phyloP scores from a whole-genome alignment of 176 grass and related monocot species.

The Eleusine coracana region DNA sequence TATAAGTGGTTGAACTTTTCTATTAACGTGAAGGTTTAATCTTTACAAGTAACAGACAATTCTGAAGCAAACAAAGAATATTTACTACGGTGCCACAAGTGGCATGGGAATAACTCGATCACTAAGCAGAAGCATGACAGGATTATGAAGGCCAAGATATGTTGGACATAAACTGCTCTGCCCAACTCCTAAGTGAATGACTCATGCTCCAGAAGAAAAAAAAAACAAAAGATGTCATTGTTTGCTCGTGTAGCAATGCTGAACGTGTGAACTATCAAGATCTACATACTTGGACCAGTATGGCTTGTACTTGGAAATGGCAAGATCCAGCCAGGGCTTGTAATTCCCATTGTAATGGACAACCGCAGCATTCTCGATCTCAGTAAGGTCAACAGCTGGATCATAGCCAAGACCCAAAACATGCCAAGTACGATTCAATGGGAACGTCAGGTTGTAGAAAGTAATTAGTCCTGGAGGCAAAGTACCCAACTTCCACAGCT shows the following conservation, averaged over 20 bases:
- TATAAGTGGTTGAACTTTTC: not conserved
- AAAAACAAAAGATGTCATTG: slow-evolving; percentile 32
- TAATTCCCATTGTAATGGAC: slow-evolving; percentile 98
- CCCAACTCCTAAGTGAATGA: slow-evolving; percentile 19
- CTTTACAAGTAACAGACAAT: slow-evolving; percentile 23
- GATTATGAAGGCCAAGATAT: slow-evolving; percentile 25
- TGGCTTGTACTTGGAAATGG: slow-evolving; percentile 82
- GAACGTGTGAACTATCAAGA: slow-evolving; percentile 66
- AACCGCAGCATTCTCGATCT: slow-evolving; percentile 77
- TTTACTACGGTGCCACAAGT: slow-evolving; percentile 5
- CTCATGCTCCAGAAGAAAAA: slow-evolving; percentile 6
- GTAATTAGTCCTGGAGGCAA: slow-evolving; percentile 92
- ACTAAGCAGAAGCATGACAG: slow-evolving; percentile 11
- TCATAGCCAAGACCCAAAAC: slow-evolving; percentile 96
- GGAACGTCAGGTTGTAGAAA: slow-evolving; percentile 96
- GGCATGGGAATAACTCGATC: slow-evolving; percentile 3
- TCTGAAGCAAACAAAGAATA: slow-evolving; percentile 20
- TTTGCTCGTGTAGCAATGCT: slow-evolving; percentile 58
- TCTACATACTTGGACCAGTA: slow-evolving; percentile 93
- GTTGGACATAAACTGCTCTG: slow-evolving; percentile 24
- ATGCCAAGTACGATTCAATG: slow-evolving; percentile 84
- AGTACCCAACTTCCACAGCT: slow-evolving; percentile 92
- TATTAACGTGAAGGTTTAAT: slow-evolving; percentile 6
- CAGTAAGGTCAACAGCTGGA: slow-evolving; percentile 71
- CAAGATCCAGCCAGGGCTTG: slow-evolving; percentile 98